Percentiles rank a stretch among this genome's conserved stretches.
Conservation (phyloP, 2,329 filamentous ascomycete genomes). For the Ophiognomonia clavigignenti-juglandacearum region DNA sequence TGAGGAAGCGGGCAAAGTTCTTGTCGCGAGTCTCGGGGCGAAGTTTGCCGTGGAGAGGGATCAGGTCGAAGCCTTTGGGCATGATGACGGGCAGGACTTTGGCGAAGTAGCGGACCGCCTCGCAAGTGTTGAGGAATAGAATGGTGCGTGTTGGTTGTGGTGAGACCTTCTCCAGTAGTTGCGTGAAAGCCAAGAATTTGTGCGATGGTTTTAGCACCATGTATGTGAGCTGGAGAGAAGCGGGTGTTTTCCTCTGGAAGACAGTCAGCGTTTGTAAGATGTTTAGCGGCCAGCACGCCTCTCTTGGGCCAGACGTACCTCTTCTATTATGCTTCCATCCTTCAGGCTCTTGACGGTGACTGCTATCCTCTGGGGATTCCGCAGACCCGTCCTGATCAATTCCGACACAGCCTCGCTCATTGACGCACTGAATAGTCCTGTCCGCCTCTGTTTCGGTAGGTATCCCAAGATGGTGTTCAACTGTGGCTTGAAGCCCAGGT, state of each 20-base stretch:
- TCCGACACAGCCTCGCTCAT: constrained; percentile 94
- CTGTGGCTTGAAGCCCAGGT: constrained; percentile 90
- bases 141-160: constrained; percentile 79
- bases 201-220: constrained; percentile 69
- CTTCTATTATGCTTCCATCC: constrained; percentile 62
- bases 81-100: constrained; percentile 71
- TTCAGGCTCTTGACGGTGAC: constrained; percentile 80
- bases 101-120: constrained; percentile 91
- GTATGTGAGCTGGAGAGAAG: constrained; percentile 89
- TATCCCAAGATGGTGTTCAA: constrained; percentile 78
- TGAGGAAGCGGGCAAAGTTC: constrained; percentile 79
- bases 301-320: no score
- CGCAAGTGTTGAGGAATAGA: constrained; percentile 80
- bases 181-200: constrained; percentile 71
- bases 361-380: constrained; percentile 91
- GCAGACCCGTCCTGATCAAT: constrained; percentile 83
- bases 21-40: constrained; percentile 80
- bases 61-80: constrained; percentile 60
- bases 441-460: constrained; percentile 87
- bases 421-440: constrained; percentile 89
- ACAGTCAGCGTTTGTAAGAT: not conserved
- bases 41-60: constrained; percentile 89
- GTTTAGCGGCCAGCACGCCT: no score
- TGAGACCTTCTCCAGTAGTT: constrained; percentile 65
- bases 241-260: constrained; percentile 67